Percentiles rank a stretch among this genome's conserved stretches.
These are phyloP conservation scores for Gossypium schwendimanii DNA, from an alignment of 441 rosid genomes.

Conservation along the genomic window DNA sequence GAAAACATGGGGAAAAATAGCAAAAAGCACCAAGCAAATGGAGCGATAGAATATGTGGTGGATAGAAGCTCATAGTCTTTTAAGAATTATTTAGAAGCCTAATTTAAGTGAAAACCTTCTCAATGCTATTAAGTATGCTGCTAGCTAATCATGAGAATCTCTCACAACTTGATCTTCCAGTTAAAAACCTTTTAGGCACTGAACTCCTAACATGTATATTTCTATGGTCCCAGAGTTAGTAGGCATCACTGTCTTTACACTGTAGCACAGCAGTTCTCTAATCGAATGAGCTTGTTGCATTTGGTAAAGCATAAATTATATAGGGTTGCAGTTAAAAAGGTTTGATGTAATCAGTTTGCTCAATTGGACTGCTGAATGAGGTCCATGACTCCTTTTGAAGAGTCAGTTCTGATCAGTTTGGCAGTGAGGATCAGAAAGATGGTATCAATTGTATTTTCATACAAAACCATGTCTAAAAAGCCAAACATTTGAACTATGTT, in stretches of 20 bases:
- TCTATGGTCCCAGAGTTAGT: neutral
- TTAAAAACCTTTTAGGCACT: neutral
- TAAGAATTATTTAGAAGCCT: neutral
- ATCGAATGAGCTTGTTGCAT: neutral
- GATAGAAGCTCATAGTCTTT: neutral
- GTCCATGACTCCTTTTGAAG: neutral
- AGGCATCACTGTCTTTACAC: neutral
- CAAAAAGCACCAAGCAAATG: neutral
- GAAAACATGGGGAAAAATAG: neutral
- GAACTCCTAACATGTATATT: neutral
- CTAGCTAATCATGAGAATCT: neutral
- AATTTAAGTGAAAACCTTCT: neutral
- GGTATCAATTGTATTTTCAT: neutral
- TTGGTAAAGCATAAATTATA: neutral
- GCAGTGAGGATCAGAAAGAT: neutral
- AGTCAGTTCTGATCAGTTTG: neutral
- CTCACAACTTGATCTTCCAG: neutral
- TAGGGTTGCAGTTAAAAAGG: neutral
- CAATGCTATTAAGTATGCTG: neutral
- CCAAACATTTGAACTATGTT: neutral
- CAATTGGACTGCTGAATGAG: slow-evolving; percentile 1
- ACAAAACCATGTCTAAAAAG: neutral
- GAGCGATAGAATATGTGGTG: neutral
- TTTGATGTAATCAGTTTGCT: neutral
- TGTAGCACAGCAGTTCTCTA: neutral